Base-by-base conservation (phyloP, 768 basidiomycete genomes). In the Sporobolomyces phaffii region DNA sequence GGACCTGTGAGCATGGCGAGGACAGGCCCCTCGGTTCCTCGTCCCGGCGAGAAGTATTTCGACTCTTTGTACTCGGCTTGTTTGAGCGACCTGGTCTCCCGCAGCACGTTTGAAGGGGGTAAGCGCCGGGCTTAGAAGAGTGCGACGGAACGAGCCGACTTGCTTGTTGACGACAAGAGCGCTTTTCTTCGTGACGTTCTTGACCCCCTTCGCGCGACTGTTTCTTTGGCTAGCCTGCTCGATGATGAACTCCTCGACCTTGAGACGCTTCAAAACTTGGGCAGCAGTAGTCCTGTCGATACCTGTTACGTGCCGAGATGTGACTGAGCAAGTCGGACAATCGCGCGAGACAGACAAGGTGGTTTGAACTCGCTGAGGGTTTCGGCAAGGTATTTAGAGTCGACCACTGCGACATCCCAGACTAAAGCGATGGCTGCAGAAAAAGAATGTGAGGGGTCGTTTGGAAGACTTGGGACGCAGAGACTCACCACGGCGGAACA, bases 401-500 rank as follows among this genome's bases (percentile, higher is more conserved):
- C 41, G 49, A 67, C 41, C 0, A 60, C 36, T 24, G 53, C 70
- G n/a, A 56, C 58, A 5, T 45, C 4, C 52, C 65, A 64, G 20
- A 67, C 24, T 8, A 44, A 24, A 18, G n/a, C 29, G 38, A 67
- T 28, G 1, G 70, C 70, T 67, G 53, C 26, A 3, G 0, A 8
- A 1, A 22, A 43, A 7, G 8, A 36, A 5, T 11, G 52, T 20
- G n/a, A 13, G 3, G 33, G 7, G 10, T 24, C 13, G 17, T 17
- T 5, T 36, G 11, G 3, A 5, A 15, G 29, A 20, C 2, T 8
- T 20, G 20, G 26, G 3, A 38, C 20, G n/a, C 6, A 4, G 11
- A 13, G 10, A 45, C 69, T 43, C 14, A 71, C 65, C 65, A 2
- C 70, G 62, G 3, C 70, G 58, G 58, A 67, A 67, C 24, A 71